Percentiles rank a stretch among this genome's conserved stretches.
phyloP scores from a whole-genome alignment of 169 alveolate species.

The Cryptosporidium sp. region DNA sequence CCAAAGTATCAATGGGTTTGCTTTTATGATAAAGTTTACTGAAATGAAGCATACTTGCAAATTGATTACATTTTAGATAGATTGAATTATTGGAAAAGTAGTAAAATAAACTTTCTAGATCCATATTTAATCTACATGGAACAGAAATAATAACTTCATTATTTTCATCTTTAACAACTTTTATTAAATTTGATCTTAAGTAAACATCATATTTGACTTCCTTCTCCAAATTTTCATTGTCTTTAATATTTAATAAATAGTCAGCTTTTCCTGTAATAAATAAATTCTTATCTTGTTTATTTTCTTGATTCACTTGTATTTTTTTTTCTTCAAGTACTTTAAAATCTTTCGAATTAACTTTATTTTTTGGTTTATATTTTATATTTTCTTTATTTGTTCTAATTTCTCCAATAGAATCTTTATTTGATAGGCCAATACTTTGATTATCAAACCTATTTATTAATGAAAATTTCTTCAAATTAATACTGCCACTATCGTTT shows the following conservation, averaged over 20 bases:
- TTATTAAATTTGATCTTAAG: conserved; percentile 46
- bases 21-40: conserved; percentile 62
- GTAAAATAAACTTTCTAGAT: conserved; percentile 58
- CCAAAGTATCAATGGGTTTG: conserved; percentile 67
- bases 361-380: too few species aligned
- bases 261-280: background rate
- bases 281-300: background rate
- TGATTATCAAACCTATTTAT: background rate
- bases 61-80: conserved; percentile 38
- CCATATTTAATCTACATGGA: conserved; percentile 68
- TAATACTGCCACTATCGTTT: too few species aligned
- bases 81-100: conserved; percentile 55
- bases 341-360: too few species aligned
- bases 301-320: background rate
- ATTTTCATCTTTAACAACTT: conserved; percentile 49
- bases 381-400: background rate
- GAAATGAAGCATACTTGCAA: conserved; percentile 57
- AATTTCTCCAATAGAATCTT: too few species aligned
- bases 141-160: conserved; percentile 65
- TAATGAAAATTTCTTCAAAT: too few species aligned
- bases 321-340: background rate
- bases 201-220: background rate
- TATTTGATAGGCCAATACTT: background rate
- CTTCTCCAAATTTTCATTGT: background rate
- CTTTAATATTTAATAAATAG: background rate